phyloP scores from a whole-genome alignment of 345 rosid genomes.

The Excoecaria cochinchinensis region DNA sequence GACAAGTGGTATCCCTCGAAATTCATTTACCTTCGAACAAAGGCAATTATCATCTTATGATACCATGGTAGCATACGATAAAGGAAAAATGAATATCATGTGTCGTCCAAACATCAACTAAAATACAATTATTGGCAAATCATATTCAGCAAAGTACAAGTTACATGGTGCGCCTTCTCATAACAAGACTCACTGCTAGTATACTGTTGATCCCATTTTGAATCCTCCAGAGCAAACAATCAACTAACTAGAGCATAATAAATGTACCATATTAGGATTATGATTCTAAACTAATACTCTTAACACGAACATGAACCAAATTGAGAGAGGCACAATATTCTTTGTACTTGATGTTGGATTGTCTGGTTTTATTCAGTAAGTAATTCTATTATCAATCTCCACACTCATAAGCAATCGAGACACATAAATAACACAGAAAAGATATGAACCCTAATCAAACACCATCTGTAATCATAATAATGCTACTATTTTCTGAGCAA shows the following conservation, averaged over 20 bases:
- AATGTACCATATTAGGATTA: slow-evolving; percentile 5
- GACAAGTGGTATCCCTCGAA: background rate
- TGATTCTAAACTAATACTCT: too few relatives aligned
- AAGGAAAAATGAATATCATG: background rate
- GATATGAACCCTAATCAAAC: too few relatives aligned
- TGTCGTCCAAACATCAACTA: background rate
- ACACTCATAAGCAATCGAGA: too few relatives aligned
- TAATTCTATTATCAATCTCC: too few relatives aligned
- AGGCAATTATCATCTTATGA: background rate
- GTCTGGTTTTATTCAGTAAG: too few relatives aligned
- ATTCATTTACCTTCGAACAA: background rate
- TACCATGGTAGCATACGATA: background rate
- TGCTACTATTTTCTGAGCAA: too few relatives aligned
- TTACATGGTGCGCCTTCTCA: background rate
- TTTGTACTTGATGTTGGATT: too few relatives aligned
- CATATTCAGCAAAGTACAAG: background rate
- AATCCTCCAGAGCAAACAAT: slow-evolving; percentile 82
- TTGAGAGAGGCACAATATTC: too few relatives aligned
- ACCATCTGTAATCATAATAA: too few relatives aligned
- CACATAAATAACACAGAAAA: too few relatives aligned
- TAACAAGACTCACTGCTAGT: slow-evolving; percentile 52
- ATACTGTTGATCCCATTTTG: slow-evolving; percentile 80
- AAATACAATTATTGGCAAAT: background rate
- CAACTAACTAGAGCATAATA: slow-evolving; percentile 64
- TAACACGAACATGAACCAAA: too few relatives aligned